Base-by-base conservation (phyloP, 106 monocot genomes). In the Dendrobium huoshanense region DNA sequence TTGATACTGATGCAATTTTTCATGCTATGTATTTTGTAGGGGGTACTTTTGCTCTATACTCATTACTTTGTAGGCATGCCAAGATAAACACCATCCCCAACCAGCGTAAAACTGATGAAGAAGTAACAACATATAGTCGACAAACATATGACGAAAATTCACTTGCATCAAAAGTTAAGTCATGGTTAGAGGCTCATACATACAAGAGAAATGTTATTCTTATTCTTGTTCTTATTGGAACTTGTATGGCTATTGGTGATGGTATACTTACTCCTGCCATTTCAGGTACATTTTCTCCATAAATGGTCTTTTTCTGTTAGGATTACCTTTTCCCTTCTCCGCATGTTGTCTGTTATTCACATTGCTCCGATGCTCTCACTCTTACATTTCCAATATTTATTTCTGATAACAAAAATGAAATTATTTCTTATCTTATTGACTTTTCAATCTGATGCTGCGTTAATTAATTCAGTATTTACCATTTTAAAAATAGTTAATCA, bases 211-310 rank as follows among this genome's bases (percentile, higher is more conserved):
- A 88, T 81, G 75, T 49, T 2, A 74, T 91, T 72, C 91, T 91
- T 67, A 64, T 91, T 85, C 82, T 91, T 86, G 91, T 88, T 42
- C 86, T 91, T 79, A 80, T 91, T 58, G 91, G 88, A 19, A 91
- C 91, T 67, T 91, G 86, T 37, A 88, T 88, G 88, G 82, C 79
- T 0, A 88, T 91, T 80, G 88, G 91, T 65, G 88, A 91, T 91
- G 88, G 91, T 55, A 91, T 91, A 83, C 87, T 91, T 76, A 88
- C 91, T 80, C 91, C 91, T 56, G 86, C 88, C 43, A 91, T 91
- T 79, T 91, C 91, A 77, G 88, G 91, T 88, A 31, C 25, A 9
- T 73, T 82, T 75, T 27, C 9, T 0, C 45, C 45, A 45, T 45
- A 9, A 7, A 7, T 6, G 6, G 8, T 45, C 9, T 45, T 45